Evolutionary conservation across 2,329 filamentous ascomycete genomes (phyloP), one percentile per base, ranked within the genome.

Genomic region (Fusarium sulawesiense): DNA sequence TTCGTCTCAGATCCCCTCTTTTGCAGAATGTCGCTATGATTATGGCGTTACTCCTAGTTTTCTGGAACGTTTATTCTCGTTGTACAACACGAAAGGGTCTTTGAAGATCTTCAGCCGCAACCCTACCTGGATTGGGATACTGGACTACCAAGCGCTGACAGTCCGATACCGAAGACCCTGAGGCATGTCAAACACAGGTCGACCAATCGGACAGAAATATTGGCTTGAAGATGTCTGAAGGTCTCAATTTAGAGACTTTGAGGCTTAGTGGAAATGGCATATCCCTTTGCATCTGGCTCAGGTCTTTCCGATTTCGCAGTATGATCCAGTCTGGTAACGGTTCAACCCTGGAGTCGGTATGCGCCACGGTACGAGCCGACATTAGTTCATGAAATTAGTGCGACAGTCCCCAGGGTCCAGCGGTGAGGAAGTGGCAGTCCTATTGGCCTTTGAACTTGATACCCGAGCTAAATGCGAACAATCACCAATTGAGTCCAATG

Each of bases 391-490:
- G 12, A 20, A 12, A 13, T 16, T 42, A 10, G n/a, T 23, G 27
- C 29, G 10, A 53, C 25, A 53, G 1, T 18, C 3, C 2, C 11
- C 16, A 27, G 10, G 21, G 42, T 18, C 42, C 21, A 16, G n/a
- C 9, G 1, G 1, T 32, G 14, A 32, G 9, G 30, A 7, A 32
- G 4, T 16, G 13, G 7, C 6, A 30, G 29, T 7, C 6, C n/a
- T n/a, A n/a, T n/a, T n/a, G n/a, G n/a, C n/a, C n/a, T n/a, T n/a
- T n/a, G n/a, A n/a, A n/a, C 14, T 16, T 8, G 4, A 16, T 16
- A 16, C 7, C 14, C 1, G 14, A 34, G 7, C 7, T 0, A 0
- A 9, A 9, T 34, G 30, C 1, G 8, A 5, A 16, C 1, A 9
- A 3, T 16, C 14, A 4, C 1, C 1, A 9, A 34, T 16, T 34